These are phyloP conservation scores for Austropuccinia psidii DNA, from an alignment of 1,284 basidiomycete species.

Conservation along the genomic window DNA sequence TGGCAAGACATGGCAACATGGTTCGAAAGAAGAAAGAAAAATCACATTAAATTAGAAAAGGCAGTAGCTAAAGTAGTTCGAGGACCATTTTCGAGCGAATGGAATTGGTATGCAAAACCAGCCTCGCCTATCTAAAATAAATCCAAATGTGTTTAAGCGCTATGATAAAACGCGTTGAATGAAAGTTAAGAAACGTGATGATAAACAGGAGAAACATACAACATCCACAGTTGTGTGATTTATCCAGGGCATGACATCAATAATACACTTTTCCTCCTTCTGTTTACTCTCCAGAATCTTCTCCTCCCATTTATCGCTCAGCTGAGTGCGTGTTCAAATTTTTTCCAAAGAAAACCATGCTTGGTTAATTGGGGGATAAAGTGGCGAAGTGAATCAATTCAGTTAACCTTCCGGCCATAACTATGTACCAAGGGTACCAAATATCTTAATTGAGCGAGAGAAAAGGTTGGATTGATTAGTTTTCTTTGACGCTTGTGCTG, in stretches of 20 bases:
- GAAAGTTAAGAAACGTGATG: not conserved
- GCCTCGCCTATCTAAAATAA: not conserved
- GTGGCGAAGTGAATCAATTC: not conserved
- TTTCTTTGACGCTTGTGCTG: constrained; percentile 41
- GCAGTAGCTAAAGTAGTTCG: not conserved
- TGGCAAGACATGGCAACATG: not conserved
- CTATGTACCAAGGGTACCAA: constrained; percentile 60
- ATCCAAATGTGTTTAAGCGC: not conserved
- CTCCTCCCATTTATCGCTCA: not conserved
- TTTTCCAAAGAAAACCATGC: not conserved
- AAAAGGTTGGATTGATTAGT: constrained; percentile 55
- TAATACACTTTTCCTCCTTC: constrained; percentile 41
- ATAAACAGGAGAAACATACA: constrained; percentile 60
- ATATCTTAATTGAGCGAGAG: constrained; percentile 54
- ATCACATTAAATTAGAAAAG: not conserved
- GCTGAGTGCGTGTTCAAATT: not conserved
- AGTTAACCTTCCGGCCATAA: constrained; percentile 56
- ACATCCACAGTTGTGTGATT: constrained; percentile 62
- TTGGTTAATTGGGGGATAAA: constrained; percentile 27
- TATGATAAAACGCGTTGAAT: not conserved
- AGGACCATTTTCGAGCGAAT: not conserved
- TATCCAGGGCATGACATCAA: constrained; percentile 60
- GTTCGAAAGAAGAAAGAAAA: not conserved
- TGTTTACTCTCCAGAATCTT: constrained; percentile 10
- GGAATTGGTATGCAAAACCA: not conserved